These are phyloP conservation scores for Gnetum montanum DNA, from an alignment of 75 land plant genomes.

Conservation along the genomic window DNA sequence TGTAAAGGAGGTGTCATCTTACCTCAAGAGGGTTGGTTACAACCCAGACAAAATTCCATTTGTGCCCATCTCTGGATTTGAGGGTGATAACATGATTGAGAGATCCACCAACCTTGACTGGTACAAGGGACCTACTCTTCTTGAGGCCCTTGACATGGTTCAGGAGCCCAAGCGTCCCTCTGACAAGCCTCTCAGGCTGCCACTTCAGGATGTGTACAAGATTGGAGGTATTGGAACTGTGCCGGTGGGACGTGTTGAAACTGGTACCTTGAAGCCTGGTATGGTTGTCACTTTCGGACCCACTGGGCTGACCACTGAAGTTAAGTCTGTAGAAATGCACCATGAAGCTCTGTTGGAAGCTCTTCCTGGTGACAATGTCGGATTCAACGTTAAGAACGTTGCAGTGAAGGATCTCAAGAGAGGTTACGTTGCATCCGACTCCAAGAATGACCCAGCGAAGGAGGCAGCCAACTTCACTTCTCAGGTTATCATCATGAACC, in stretches of 20 bases:
- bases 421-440: slow-evolving; percentile 40
- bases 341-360: slow-evolving; percentile 37
- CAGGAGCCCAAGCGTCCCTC: slow-evolving; percentile 39
- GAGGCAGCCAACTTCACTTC: slow-evolving; percentile 41
- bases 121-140: slow-evolving; percentile 55
- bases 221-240: slow-evolving; percentile 51
- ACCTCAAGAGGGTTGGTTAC: slow-evolving; percentile 36
- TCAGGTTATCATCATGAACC: slow-evolving; percentile 46
- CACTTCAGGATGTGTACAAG: slow-evolving; percentile 47
- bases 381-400: slow-evolving; percentile 53
- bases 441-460: slow-evolving; percentile 48
- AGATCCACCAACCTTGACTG: slow-evolving; percentile 47
- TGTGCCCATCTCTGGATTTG: slow-evolving; percentile 51
- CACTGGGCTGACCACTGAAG: slow-evolving; percentile 49
- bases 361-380: slow-evolving; percentile 45
- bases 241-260: slow-evolving; percentile 52
- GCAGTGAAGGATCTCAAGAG: slow-evolving; percentile 48
- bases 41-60: slow-evolving; percentile 51
- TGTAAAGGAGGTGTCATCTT: slow-evolving; percentile 36
- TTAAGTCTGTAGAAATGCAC: slow-evolving; percentile 48
- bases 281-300: slow-evolving; percentile 46
- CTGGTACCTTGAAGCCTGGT: slow-evolving; percentile 36
- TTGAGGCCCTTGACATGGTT: slow-evolving; percentile 38
- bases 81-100: slow-evolving; percentile 51
- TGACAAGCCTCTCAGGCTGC: slow-evolving; percentile 38